Percentiles rank a stretch among this genome's conserved stretches.
phyloP scores from a whole-genome alignment of 2,329 filamentous ascomycete species.

The Davidsoniella eucalypti region DNA sequence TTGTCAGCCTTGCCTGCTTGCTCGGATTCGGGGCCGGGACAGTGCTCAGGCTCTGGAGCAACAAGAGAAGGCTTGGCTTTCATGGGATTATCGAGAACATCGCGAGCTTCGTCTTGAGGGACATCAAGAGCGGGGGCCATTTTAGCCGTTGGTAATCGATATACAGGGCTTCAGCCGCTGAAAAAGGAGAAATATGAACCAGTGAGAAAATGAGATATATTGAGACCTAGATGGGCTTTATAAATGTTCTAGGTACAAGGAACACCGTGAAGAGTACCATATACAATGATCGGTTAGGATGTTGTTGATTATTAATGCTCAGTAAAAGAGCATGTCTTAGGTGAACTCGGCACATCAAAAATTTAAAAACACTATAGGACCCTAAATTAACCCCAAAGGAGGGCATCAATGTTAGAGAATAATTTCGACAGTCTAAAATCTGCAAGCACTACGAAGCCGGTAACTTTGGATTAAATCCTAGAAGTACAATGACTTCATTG shows the following conservation, averaged over 20 bases:
- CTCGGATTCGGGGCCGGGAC: conserved; percentile 73
- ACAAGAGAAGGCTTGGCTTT: conserved; percentile 66
- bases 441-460: too few relatives aligned
- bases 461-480: too few relatives aligned
- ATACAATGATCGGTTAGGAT: not conserved
- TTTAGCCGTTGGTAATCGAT: conserved; percentile 6
- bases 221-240: too few relatives aligned
- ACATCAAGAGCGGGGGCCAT: conserved; percentile 70
- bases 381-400: too few relatives aligned
- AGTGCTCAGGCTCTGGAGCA: conserved; percentile 92
- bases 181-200: not conserved
- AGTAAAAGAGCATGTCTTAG: not conserved
- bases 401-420: not conserved
- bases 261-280: not conserved
- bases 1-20: conserved; percentile 57
- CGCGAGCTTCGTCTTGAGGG: conserved; percentile 40
- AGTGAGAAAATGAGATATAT: not conserved
- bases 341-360: not conserved
- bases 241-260: not conserved
- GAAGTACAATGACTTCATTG: not conserved
- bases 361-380: too few relatives aligned
- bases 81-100: conserved; percentile 57
- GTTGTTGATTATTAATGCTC: conserved; percentile 4
- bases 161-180: not conserved
- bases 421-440: not conserved